Conservation (phyloP, 768 basidiomycete genomes). For the Chalciporus piperatus region DNA sequence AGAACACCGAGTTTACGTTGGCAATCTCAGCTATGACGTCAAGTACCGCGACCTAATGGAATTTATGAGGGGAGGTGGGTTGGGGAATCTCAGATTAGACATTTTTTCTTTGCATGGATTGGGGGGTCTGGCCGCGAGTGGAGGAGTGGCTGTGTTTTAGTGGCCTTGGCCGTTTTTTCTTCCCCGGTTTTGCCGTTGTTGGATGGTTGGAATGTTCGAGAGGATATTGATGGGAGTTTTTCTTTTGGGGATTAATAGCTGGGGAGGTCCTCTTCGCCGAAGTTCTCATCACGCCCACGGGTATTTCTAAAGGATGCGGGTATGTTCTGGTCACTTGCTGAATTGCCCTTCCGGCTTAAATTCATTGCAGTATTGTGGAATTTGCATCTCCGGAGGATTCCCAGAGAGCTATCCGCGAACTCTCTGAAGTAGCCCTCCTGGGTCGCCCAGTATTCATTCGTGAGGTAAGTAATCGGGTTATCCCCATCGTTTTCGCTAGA, state of each 20-base stretch:
- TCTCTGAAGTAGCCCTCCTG: slow-evolving; percentile 86
- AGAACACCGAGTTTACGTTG: slow-evolving; percentile 98
- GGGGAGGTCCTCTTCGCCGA: slow-evolving; percentile 99
- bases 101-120: slow-evolving; percentile 47
- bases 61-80: slow-evolving; percentile 99
- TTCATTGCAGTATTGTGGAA: slow-evolving; percentile 81
- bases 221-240: slow-evolving; percentile 94
- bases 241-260: slow-evolving; percentile 89
- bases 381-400: slow-evolving; percentile 88
- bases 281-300: slow-evolving; percentile 94
- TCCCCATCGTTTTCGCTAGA: not conserved
- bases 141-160: slow-evolving; percentile 28
- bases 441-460: slow-evolving; percentile 96
- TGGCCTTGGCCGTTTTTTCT: slow-evolving; percentile 41
- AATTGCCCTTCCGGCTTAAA: slow-evolving; percentile 8
- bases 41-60: slow-evolving; percentile 98
- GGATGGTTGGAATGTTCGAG: slow-evolving; percentile 57
- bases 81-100: slow-evolving; percentile 64
- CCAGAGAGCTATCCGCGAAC: slow-evolving; percentile 83
- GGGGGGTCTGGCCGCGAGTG: slow-evolving; percentile 30
- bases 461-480: slow-evolving; percentile 54
- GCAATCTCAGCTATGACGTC: slow-evolving; percentile 98
- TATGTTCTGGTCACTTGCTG: slow-evolving; percentile 42
- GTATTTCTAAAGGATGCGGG: slow-evolving; percentile 99
- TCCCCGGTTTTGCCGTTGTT: slow-evolving; percentile 41